These are phyloP conservation scores for Melaleuca quinquenervia DNA, from an alignment of 345 rosid species.

Conservation along the genomic window DNA sequence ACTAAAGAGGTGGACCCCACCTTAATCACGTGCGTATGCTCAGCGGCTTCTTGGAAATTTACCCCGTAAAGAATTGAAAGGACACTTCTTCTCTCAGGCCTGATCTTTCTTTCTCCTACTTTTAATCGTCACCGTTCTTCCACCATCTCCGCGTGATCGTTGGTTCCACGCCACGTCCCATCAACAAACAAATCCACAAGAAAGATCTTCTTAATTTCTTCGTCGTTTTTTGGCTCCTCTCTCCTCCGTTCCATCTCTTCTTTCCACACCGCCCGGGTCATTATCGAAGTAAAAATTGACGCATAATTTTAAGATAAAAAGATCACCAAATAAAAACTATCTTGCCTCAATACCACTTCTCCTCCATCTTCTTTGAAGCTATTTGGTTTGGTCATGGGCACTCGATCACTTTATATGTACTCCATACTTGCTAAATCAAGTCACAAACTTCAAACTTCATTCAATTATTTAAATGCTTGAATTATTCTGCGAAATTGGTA, in stretches of 20 bases:
- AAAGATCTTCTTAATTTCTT: neutral
- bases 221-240: neutral
- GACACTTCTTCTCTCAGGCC: too few relatives aligned
- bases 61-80: neutral
- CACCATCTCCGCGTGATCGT: fast-evolving
- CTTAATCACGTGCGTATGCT: too few relatives aligned
- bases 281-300: neutral
- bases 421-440: neutral
- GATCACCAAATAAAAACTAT: neutral
- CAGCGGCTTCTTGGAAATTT: neutral
- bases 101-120: too few relatives aligned
- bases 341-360: neutral
- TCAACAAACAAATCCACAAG: neutral
- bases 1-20: neutral
- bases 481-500: neutral
- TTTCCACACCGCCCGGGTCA: neutral
- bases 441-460: fast-evolving
- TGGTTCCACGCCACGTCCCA: neutral
- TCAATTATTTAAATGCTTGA: neutral
- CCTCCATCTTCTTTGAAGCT: neutral
- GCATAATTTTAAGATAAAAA: neutral
- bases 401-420: neutral
- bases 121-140: too few relatives aligned
- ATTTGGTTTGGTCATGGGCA: fast-evolving
- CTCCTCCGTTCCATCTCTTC: neutral